phyloP scores from a whole-genome alignment of 305 asterid genomes.

The Fraxinus paxiana region DNA sequence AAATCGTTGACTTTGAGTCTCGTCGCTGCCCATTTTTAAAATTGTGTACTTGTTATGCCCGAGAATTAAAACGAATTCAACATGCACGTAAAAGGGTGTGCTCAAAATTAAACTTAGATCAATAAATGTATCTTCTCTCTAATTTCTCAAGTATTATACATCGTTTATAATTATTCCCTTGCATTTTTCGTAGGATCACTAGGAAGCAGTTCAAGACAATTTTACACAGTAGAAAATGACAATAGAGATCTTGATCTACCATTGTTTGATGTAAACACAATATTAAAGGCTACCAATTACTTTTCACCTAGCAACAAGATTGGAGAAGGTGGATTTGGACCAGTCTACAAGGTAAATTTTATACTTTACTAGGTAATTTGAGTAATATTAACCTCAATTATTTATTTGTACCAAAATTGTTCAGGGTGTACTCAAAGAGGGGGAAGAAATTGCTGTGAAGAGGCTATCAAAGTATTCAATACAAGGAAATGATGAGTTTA shows the following conservation, averaged over 20 bases:
- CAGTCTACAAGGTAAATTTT: slow-evolving; percentile 12
- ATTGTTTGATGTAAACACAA: not conserved
- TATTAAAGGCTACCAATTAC: slow-evolving; percentile 8
- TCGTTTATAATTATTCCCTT: not conserved
- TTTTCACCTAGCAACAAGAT: slow-evolving; percentile 8
- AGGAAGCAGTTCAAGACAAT: not conserved
- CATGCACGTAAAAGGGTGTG: not conserved
- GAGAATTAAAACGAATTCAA: not conserved
- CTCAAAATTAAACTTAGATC: not conserved
- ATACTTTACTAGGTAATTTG: not conserved
- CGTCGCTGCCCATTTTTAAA: not conserved
- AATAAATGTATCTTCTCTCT: not conserved
- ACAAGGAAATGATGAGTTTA: slow-evolving; percentile 18
- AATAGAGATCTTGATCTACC: slow-evolving; percentile 11
- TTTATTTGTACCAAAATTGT: not conserved
- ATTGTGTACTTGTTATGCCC: not conserved
- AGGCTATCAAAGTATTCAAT: slow-evolving; percentile 12
- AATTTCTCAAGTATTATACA: not conserved
- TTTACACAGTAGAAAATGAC: not conserved
- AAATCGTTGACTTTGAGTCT: not conserved
- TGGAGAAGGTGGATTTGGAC: slow-evolving; percentile 21
- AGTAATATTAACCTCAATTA: not conserved
- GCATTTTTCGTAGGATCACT: not conserved
- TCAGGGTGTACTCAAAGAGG: slow-evolving; percentile 5
- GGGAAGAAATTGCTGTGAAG: slow-evolving; percentile 15